Evolutionary conservation across 2,329 filamentous ascomycete genomes (phyloP).

Genomic region (Exophiala oligosperma): DNA sequence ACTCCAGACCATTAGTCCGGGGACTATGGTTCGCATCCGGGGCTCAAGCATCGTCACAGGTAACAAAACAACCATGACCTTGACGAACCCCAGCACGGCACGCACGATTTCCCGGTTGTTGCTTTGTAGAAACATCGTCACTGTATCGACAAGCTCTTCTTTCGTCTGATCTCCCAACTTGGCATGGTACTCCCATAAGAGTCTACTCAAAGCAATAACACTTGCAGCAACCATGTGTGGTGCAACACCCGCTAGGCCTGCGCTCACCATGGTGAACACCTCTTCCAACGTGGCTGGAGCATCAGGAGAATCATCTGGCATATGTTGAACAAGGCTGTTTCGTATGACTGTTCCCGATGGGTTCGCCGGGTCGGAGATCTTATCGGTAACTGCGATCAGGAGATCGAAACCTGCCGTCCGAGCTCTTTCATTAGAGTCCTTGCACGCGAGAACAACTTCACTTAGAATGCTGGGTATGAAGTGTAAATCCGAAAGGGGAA

Average conservation of each 20-base stretch:
- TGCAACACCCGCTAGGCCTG: constrained; percentile 85
- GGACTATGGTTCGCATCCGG: constrained; percentile 73
- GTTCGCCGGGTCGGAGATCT: constrained; percentile 67
- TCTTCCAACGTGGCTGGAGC: constrained; percentile 85
- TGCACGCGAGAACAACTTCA: constrained; percentile 93
- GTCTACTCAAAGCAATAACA: constrained; percentile 91
- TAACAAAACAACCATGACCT: constrained; percentile 87
- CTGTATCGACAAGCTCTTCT: constrained; percentile 83
- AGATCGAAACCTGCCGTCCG: constrained; percentile 87
- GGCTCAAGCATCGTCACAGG: constrained; percentile 73
- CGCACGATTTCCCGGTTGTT: constrained; percentile 97
- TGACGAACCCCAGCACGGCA: constrained; percentile 92
- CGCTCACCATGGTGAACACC: constrained; percentile 97
- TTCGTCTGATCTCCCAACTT: constrained; percentile 69
- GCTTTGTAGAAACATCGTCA: constrained; percentile 93
- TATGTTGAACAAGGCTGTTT: constrained; percentile 82
- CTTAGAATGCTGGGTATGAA: constrained; percentile 91
- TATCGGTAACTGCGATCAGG: constrained; percentile 82
- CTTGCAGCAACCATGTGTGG: constrained; percentile 97
- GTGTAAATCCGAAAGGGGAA: constrained; percentile 77
- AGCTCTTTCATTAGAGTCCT: constrained; percentile 96
- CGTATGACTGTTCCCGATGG: constrained; percentile 70
- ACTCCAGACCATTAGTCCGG: constrained; percentile 92
- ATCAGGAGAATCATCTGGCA: constrained; percentile 75
- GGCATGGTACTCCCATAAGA: constrained; percentile 86